Percentiles rank a stretch among this genome's conserved stretches.
phyloP scores from a whole-genome alignment of 2,329 filamentous ascomycete genomes.

The Neofusicoccum kwambonambiense region DNA sequence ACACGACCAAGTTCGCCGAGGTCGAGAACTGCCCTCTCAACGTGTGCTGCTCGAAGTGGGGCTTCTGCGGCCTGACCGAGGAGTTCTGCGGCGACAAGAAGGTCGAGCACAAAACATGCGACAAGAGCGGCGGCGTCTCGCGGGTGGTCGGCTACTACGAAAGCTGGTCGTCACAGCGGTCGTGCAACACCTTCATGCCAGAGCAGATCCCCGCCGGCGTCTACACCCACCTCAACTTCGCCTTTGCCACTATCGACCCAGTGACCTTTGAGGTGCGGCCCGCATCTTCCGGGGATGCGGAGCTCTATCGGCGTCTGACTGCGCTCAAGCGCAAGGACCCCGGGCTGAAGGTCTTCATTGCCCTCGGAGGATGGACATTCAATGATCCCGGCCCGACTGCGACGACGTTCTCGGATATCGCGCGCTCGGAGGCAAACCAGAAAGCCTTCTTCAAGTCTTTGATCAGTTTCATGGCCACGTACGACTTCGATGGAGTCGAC shows the following conservation, averaged over 20 bases:
- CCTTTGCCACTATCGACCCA: slow-evolving; percentile 24
- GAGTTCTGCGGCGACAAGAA: slow-evolving; percentile 10
- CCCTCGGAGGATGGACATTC: slow-evolving; percentile 45
- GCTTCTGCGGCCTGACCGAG: neutral
- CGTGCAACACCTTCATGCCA: slow-evolving; percentile 27
- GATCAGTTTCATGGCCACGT: slow-evolving; percentile 41
- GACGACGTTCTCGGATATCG: slow-evolving; percentile 36
- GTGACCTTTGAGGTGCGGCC: slow-evolving; percentile 23
- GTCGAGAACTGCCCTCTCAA: neutral
- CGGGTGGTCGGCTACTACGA: slow-evolving; percentile 19
- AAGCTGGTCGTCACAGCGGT: neutral
- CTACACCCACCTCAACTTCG: slow-evolving; percentile 29
- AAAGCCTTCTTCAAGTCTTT: slow-evolving; percentile 39
- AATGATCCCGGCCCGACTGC: slow-evolving; percentile 33
- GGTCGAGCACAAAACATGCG: neutral
- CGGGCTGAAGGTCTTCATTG: slow-evolving; percentile 38
- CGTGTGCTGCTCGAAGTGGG: neutral
- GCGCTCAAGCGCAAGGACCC: slow-evolving; percentile 30
- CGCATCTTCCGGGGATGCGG: slow-evolving; percentile 23
- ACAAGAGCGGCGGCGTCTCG: too few relatives aligned
- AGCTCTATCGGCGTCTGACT: slow-evolving; percentile 31
- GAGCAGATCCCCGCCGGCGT: slow-evolving; percentile 24
- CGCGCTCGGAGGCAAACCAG: slow-evolving; percentile 28
- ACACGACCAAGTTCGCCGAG: too few relatives aligned
- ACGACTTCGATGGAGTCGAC: slow-evolving; percentile 48